Base-by-base conservation (phyloP, 805 yeast genomes). In the Starmerella bombicola region DNA sequence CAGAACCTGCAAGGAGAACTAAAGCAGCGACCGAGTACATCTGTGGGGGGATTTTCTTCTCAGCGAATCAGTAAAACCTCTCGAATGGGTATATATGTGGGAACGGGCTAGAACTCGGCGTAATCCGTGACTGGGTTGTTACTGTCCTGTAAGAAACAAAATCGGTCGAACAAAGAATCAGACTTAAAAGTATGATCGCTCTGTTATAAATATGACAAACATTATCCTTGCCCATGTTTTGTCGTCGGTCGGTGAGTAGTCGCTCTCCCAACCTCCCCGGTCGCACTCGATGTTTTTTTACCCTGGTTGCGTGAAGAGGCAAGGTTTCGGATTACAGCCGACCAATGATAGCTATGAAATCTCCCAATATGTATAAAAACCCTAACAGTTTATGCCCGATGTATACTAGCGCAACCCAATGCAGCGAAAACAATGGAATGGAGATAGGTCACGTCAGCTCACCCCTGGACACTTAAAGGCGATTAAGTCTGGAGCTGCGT, bases 1-100 rank as follows among this genome's bases (percentile, higher is more conserved):
- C 52, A 31, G 50, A 45, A 35, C 54, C 55, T 9, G 32, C 49
- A 37, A 52, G 38, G 17, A 47, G 40, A 25, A 47, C 38, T 37
- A 46, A 17, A 21, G 51, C 51, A 31, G 49, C 37, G 20, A 45
- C 38, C 17, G 46, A 46, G 24, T 34, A 39, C 51, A 47, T 47
- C 19, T 28, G n/a, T 16, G 9, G 18, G 7, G 15, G 35, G 10
- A 21, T 24, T 39, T 31, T 37, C 29, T 30, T 29, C 24, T 29
- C 5, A 19, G 17, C 26, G 33, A 19, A 37, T 31, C 40, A 29
- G 35, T 19, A n/a, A 19, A 21, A 22, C 41, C 32, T 42, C 33
- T 12, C n/a, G 4, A 10, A 23, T 16, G 46, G 46, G 46, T 42
- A 42, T 41, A 41, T 19, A 10, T 7, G 9, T 29, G 7, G 15